These are phyloP conservation scores for Pulveroboletus sp. DNA, from an alignment of 768 basidiomycete genomes.

Conservation along the genomic window DNA sequence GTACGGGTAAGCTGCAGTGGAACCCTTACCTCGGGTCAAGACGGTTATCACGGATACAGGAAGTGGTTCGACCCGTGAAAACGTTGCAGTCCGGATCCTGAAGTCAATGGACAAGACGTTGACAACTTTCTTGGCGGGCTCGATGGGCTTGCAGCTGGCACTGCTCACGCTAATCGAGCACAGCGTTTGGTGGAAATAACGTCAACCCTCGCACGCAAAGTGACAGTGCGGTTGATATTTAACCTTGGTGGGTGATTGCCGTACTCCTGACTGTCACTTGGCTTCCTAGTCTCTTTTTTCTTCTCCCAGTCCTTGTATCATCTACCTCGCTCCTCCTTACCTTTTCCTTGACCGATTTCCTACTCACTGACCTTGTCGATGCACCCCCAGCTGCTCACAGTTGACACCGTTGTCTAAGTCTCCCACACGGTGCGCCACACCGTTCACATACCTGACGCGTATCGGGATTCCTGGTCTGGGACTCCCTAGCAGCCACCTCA, in stretches of 20 bases:
- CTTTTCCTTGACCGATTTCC: background rate
- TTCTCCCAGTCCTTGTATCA: background rate
- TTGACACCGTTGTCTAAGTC: constrained; percentile 14
- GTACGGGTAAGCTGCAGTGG: background rate
- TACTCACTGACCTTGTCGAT: constrained; percentile 7
- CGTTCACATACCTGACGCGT: background rate
- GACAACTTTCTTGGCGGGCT: background rate
- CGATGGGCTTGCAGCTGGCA: no score
- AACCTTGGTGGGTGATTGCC: no score
- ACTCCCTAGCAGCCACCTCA: no score
- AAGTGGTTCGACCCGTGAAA: background rate
- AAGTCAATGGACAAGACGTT: background rate
- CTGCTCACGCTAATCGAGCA: no score
- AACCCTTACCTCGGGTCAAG: constrained; percentile 5
- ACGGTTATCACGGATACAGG: background rate
- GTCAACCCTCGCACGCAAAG: background rate
- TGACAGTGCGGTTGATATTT: no score
- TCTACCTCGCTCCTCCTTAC: background rate
- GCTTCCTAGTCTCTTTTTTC: background rate
- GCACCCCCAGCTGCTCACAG: constrained; percentile 1
- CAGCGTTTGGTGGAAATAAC: background rate
- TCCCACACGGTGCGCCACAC: constrained; percentile 17
- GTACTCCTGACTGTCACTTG: background rate
- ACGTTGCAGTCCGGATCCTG: background rate
- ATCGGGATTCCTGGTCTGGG: background rate